Base-by-base conservation (phyloP, 768 basidiomycete genomes). In the Tylopilus cervinicoccineus region DNA sequence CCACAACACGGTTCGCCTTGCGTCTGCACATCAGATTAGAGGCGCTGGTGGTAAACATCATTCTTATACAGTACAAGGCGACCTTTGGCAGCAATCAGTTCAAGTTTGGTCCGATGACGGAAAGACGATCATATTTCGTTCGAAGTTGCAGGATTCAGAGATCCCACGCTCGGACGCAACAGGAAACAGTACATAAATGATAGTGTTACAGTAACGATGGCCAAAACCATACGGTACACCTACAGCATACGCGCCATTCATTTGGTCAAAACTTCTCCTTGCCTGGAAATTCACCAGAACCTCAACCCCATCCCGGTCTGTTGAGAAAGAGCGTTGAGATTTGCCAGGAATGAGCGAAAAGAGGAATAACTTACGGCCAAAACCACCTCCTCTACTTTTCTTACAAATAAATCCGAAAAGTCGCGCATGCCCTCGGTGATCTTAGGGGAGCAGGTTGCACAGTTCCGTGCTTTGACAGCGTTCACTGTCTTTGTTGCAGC, bases 1-100 rank as follows among this genome's bases (percentile, higher is more conserved):
- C 43, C 2, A 37, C 12, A 20, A 3, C 5, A 22, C 10, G 5
- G 9, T 1, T 5, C 14, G 12, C 19, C 24, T 24, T n/a, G 3
- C 0, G 7, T 23, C 34, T 28, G 12, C 16, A 14, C 34, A 45
- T 50, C 32, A 54, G 38, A 23, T 54, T 44, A 17, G 50, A 44
- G 2, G 50, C 6, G 12, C 28, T 52, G 38, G 13, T 54, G 45
- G 10, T 32, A 10, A 26, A 47, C 37, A 2, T 33, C 16, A 10
- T 44, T 34, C 43, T 33, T 52, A 46, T 46, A 54, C 2, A 54
- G 33, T 2, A 29, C 42, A 3, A 47, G 29, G 12, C 48, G 53
- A 38, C 46, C 46, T 52, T 36, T 1, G 5, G 14, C 5, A 5
- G 12, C 32, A 17, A 17, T 44, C 24, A 52, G 41, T 5, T 22